Evolutionary conservation across 169 alveolate species (phyloP).

Genomic region (Eimeria falciformis): DNA sequence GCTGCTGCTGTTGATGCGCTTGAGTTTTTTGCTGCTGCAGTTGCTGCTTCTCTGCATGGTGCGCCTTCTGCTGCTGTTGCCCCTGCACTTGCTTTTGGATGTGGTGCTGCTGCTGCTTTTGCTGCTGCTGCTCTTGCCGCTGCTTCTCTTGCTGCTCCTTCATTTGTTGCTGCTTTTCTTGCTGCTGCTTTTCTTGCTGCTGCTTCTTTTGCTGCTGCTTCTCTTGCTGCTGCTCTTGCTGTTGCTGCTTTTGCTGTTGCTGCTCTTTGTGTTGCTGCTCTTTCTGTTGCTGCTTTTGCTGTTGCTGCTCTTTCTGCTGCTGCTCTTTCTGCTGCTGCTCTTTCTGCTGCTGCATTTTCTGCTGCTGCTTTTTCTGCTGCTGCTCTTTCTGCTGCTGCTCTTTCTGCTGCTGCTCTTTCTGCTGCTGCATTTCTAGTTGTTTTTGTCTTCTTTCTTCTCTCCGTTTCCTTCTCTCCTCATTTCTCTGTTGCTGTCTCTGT

Average conservation of each 20-base stretch:
- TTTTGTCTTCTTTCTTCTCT: neutral
- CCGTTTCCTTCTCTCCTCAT: neutral
- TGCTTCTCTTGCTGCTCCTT: neutral
- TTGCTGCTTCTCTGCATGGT: neutral
- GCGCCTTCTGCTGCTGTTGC: neutral
- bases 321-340: conserved; percentile 23
- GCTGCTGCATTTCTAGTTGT: neutral
- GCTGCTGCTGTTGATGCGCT: neutral
- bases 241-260: neutral
- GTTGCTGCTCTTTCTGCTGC: conserved; percentile 18
- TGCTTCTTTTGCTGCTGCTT: neutral
- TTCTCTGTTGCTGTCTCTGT: neutral
- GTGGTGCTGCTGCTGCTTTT: neutral
- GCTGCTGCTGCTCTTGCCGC: neutral
- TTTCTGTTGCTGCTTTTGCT: neutral
- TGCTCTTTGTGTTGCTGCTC: neutral
- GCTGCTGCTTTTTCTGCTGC: conserved; percentile 20
- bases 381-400: neutral
- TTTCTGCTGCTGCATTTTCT: conserved; percentile 4
- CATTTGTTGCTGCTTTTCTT: neutral
- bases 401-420: neutral
- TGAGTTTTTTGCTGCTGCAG: neutral
- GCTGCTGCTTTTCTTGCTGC: neutral
- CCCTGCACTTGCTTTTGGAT: neutral
- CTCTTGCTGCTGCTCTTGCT: neutral